These are phyloP conservation scores for Syzygium jambos DNA, from an alignment of 345 rosid species.

Conservation along the genomic window DNA sequence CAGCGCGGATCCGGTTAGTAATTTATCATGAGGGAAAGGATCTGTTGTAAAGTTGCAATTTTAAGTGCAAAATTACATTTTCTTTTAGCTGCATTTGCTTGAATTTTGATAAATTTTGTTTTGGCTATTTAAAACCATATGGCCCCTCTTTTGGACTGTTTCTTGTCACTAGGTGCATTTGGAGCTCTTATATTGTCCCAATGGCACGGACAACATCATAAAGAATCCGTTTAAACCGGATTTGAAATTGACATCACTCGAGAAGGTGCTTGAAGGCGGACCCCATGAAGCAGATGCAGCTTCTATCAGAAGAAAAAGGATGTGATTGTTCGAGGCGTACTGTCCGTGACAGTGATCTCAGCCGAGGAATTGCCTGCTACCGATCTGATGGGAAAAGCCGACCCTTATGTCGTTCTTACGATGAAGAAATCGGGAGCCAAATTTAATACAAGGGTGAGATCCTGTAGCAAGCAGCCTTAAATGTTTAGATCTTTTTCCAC, in stretches of 20 bases:
- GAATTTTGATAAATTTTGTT: not conserved
- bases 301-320: slow-evolving; percentile 30
- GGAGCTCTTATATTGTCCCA: slow-evolving; percentile 69
- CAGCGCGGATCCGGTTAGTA: not conserved
- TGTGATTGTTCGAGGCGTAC: slow-evolving; percentile 79
- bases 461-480: not conserved
- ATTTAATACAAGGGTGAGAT: slow-evolving; percentile 65
- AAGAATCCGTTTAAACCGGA: slow-evolving; percentile 46
- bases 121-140: not conserved
- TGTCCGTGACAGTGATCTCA: slow-evolving; percentile 59
- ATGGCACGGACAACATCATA: slow-evolving; percentile 46
- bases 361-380: slow-evolving; percentile 71
- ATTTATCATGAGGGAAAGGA: not conserved
- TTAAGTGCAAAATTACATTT: not conserved
- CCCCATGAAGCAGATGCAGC: slow-evolving; percentile 16
- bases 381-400: slow-evolving; percentile 74
- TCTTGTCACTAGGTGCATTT: slow-evolving; percentile 51
- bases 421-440: slow-evolving; percentile 70
- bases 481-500: not conserved
- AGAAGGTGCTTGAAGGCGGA: slow-evolving; percentile 51
- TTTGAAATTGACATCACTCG: slow-evolving; percentile 58
- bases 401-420: slow-evolving; percentile 63
- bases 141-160: not conserved
- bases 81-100: not conserved
- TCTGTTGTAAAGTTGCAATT: not conserved